Evolutionary conservation across 106 monocot species (phyloP), one percentile per base, ranked within the genome.

Genomic region (Acorus calamus): DNA sequence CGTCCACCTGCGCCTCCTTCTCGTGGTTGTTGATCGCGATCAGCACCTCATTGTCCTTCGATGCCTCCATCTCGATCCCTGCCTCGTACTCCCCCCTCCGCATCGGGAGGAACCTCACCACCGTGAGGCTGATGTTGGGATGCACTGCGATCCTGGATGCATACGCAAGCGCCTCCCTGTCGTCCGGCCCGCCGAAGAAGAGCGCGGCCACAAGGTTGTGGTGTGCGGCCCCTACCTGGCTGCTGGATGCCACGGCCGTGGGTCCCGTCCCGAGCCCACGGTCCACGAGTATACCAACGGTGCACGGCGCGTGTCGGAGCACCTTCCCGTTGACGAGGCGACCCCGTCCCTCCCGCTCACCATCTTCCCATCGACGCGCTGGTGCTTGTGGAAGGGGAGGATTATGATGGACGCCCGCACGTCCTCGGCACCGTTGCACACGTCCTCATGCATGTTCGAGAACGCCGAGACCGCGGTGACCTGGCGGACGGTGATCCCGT

Each of bases 361-460:
- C 81, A 85, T 78, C 50, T 56, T 70, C 28, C 85, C 77, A 44
- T 81, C 85, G 10, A 72, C 51, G 47, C 59, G 65, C 45, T 64
- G 71, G 13, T 61, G 65, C 66, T 62, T 82, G 65, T 92, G 92
- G 67, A 92, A 92, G 0, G 88, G 92, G 7, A 85, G 46, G 6
- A 92, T 10, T 13, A 88, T 11, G 28, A 92, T 53, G 7, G 84
- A 57, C 4, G 74, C 84, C 13, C 77, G 58, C 9, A 74, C 66
- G 8, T 79, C 73, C 52, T 71, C 83, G 0, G 93, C 80, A 8
- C 69, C 69, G 6, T n/a, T 63, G 88, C 73, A 92, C 88, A 10
- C 61, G 47, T 74, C 74, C 56, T 52, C 58, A 51, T 14, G 55
- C 70, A 7, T 7, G 11, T 44, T 14, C 47, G 61, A 14, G 56